Conservation (phyloP, 805 yeast genomes). For the Candida xiaguanensis region DNA sequence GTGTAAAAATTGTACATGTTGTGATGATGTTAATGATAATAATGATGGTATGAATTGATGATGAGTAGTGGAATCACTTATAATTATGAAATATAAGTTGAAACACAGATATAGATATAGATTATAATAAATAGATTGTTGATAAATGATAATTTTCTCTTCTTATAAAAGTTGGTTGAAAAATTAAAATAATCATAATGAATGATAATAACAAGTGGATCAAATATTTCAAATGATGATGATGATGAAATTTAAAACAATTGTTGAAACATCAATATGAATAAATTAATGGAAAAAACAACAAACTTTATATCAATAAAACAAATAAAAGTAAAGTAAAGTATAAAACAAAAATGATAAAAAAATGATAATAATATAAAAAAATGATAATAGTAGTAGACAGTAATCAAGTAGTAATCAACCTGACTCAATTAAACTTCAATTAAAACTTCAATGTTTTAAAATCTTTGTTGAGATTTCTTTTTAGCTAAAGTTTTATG, state of each 20-base stretch:
- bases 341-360: no score
- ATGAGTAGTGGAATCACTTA: not conserved
- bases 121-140: not conserved
- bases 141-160: not conserved
- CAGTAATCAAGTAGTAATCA: no score
- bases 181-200: not conserved
- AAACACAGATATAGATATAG: not conserved
- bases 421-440: no score
- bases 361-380: not conserved
- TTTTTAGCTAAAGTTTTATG: slow-evolving; percentile 41
- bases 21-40: no score
- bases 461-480: slow-evolving; percentile 41
- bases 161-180: not conserved
- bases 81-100: not conserved
- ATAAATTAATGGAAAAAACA: not conserved
- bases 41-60: no score
- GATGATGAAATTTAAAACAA: no score
- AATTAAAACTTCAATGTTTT: no score
- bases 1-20: not conserved
- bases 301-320: no score
- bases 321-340: no score
- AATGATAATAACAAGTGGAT: not conserved
- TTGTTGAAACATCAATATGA: not conserved
- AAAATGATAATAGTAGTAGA: no score
- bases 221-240: no score